Percentiles rank a stretch among this genome's conserved stretches.
Conservation (phyloP, 2,329 filamentous ascomycete genomes). For the Pseudogymnoascus sp. region DNA sequence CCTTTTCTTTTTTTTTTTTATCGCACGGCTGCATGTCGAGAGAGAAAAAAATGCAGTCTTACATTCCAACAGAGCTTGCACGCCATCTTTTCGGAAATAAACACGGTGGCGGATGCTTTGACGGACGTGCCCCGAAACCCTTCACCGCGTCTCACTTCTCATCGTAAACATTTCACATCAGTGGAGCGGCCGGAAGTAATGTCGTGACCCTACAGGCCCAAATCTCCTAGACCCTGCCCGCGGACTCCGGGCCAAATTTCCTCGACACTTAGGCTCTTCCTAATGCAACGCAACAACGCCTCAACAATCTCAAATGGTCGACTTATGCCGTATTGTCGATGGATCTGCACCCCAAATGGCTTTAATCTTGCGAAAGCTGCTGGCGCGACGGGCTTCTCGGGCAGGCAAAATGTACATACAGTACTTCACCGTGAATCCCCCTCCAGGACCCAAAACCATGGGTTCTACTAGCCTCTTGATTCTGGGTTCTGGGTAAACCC, state of each 20-base stretch:
- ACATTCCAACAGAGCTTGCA: background rate
- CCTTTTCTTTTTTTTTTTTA: background rate
- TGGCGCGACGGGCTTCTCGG: background rate
- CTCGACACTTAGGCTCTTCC: constrained; percentile 5
- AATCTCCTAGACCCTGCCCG: constrained; percentile 2
- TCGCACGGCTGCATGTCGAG: background rate
- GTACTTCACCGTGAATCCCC: background rate
- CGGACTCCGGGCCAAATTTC: constrained; percentile 1
- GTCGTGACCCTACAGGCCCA: constrained; percentile 4
- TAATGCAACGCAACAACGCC: constrained; percentile 8
- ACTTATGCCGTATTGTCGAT: background rate
- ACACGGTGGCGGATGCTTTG: constrained; percentile 1
- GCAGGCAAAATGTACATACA: background rate
- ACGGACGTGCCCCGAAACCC: background rate
- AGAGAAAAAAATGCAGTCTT: background rate
- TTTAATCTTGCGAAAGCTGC: background rate
- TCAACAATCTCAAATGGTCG: constrained; percentile 6
- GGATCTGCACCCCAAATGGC: constrained; percentile 3
- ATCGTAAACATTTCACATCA: constrained; percentile 7
- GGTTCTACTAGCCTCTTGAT: background rate
- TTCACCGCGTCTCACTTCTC: constrained; percentile 1
- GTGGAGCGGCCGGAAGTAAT: background rate
- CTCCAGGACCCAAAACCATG: constrained; percentile 1
- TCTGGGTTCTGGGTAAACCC: constrained; percentile 2
- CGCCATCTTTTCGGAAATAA: background rate